These are phyloP conservation scores for Aspergillus unguis DNA, from an alignment of 2,329 filamentous ascomycete species.

Conservation along the genomic window DNA sequence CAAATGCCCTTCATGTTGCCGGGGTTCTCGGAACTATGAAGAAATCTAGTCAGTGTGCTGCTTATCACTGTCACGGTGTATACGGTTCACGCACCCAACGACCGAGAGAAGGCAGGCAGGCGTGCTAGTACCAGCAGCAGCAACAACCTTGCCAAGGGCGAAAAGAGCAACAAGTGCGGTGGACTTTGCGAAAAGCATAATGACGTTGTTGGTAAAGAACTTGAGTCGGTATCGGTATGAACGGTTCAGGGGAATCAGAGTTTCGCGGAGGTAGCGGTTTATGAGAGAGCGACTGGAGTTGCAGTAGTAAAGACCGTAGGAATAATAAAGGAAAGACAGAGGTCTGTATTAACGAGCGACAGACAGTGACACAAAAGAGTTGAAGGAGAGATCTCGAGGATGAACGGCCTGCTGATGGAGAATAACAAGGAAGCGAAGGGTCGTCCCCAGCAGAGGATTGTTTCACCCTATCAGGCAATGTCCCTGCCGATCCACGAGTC, in stretches of 20 bases:
- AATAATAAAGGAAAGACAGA: constrained; percentile 10
- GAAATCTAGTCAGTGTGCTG: constrained; percentile 19
- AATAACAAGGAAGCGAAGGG: constrained; percentile 17
- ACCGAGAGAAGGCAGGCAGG: constrained; percentile 52
- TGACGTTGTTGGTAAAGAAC: constrained; percentile 16
- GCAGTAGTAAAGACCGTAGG: constrained; percentile 5
- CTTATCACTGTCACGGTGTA: not conserved
- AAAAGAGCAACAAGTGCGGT: constrained; percentile 44
- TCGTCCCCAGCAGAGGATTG: not conserved
- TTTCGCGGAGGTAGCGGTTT: not conserved
- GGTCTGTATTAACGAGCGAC: constrained; percentile 19
- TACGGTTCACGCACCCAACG: constrained; percentile 43
- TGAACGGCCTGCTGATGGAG: not conserved
- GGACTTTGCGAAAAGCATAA: constrained; percentile 47
- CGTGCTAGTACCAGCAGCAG: constrained; percentile 44
- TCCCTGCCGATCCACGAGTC: not conserved
- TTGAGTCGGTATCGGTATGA: not conserved
- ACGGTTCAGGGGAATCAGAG: constrained; percentile 12
- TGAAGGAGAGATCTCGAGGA: constrained; percentile 8
- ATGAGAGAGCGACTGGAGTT: constrained; percentile 15
- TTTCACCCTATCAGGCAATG: not conserved
- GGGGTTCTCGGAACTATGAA: constrained; percentile 36
- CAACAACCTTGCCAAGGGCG: constrained; percentile 43
- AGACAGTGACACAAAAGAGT: constrained; percentile 16
- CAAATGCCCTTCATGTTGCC: constrained; percentile 41